Base-by-base conservation (phyloP, 2,329 filamentous ascomycete genomes). In the Pezicula rhizophila region DNA sequence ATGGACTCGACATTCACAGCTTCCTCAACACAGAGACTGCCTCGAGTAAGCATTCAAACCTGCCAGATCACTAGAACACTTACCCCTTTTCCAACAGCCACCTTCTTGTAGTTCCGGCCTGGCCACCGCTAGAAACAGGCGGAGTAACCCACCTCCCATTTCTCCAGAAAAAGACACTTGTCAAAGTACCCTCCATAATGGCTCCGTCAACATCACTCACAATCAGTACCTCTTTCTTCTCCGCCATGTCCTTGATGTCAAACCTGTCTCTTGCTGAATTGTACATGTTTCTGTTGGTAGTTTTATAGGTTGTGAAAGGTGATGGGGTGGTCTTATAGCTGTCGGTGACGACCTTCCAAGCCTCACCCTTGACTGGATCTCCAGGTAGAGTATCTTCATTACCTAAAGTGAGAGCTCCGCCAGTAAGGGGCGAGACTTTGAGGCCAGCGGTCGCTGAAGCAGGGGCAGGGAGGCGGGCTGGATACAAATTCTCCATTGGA, bases 271-370 rank as follows among this genome's bases (percentile, higher is more conserved):
- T 79, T 1, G 89, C 87, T 2, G 70, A 70, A 41, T 87, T 79
- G 65, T 97, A 97, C 63, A 82, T 74, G 8, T 73, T 70, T 12
- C 92, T 80, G 42, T 76, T 72, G 0, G 87, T 93, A 0, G 92
- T 97, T 67, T 99, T 97, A 71, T 87, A 87, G 50, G 84, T 82
- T 0, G 91, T 96, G 61, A 85, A 87, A n/a, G 80, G 76, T 0
- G 75, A 75, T 0, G 75, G 71, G 0, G 64, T 59, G 0, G 76
- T 85, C 3, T 70, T 60, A 25, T 68, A 50, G 0, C 69, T 68
- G 63, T 85, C 82, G 11, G 84, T 60, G 12, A 70, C 66, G 14
- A 84, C 58, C n/a, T 55, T 61, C 74, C 76, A 82, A 4, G 53
- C 37, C 2, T 58, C 37, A 2, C 25, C 31, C 17, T 38, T 55